Evolutionary conservation across 768 basidiomycete genomes (phyloP), one percentile per base, ranked within the genome.

Genomic region (Mycena vulgaris): DNA sequence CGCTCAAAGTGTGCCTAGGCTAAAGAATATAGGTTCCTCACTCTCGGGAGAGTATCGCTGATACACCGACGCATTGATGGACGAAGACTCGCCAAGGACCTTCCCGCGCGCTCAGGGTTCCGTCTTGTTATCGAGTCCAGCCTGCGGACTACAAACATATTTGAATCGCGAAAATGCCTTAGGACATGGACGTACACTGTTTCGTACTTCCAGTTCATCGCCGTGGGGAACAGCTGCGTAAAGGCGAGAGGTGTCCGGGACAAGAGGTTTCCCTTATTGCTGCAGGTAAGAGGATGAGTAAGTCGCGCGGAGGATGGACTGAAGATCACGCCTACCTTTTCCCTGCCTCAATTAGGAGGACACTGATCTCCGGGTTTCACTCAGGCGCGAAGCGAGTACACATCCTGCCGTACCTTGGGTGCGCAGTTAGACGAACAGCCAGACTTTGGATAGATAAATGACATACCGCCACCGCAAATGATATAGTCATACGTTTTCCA

Each of bases 371-470:
- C 1, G 78, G 42, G 49, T 82, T 69, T 87, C 86, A 0, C 85
- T 79, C 30, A 88, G 77, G 45, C 86, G 80, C 17, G 78, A 82
- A 9, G 86, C 87, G 14, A 88, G 74, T 5, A 85, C 84, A 56
- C 83, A 82, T 0, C 87, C 86, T 2, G 86, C 85, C 21, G 82
- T 83, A 25, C 86, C 87, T 69, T n/a, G n/a, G n/a, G n/a, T n/a
- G n/a, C n/a, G n/a, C n/a, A n/a, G n/a, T n/a, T n/a, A n/a, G n/a
- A n/a, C n/a, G n/a, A n/a, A n/a, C n/a, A n/a, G n/a, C n/a, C n/a
- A n/a, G n/a, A n/a, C n/a, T n/a, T n/a, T n/a, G 21, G 35, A 9
- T 11, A 35, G 21, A n/a, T n/a, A n/a, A 45, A 17, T 27, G 10
- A 60, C 68, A 0, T 53, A 58, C 68, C 68, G 45, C 62, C 61